Evolutionary conservation across 2,329 filamentous ascomycete species (phyloP), one percentile per base, ranked within the genome.

Genomic region (Cladosporium austrohemisphaericum): DNA sequence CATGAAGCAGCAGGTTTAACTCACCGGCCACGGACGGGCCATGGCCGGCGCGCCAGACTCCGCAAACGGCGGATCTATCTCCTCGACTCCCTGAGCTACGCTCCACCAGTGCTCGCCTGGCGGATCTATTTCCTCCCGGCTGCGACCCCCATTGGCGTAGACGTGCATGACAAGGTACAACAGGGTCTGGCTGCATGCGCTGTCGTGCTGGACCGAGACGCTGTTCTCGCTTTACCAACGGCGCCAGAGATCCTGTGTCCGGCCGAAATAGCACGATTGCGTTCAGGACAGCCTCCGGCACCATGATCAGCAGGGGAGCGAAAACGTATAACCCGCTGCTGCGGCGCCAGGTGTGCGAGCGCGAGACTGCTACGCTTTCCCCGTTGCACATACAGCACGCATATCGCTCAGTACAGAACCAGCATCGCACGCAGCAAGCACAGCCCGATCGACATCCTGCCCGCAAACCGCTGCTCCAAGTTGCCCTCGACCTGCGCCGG

Each of bases 51-150:
- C 33, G 18, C 10, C 19, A n/a, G 44, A 37, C 44, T 16, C 38
- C 33, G 44, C 32, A 19, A 26, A 38, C 35, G 35, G 44, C 33
- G 44, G 33, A 47, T 33, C 32, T 33, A 11, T 16, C 33, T 38
- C 33, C 38, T 41, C 38, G 25, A 41, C 38, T 28, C 33, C 33
- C 26, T 37, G 33, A 16, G 23, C 32, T 37, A 23, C 43, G 19
- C 41, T 47, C 44, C 44, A 38, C 44, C 38, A 47, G 13, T 10
- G n/a, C n/a, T n/a, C n/a, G n/a, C n/a, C n/a, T n/a, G n/a, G n/a
- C n/a, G n/a, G n/a, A n/a, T n/a, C n/a, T n/a, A n/a, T n/a, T n/a
- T n/a, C n/a, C 23, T 11, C 5, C 14, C 44, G 44, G 44, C 11
- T 37, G 9, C 6, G 4, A n/a, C 25, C 35, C 44, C 44, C 16